Percentiles rank a stretch among this genome's conserved stretches.
These are phyloP conservation scores for Populus trichocarpa DNA, from an alignment of 441 rosid species.

Conservation along the genomic window DNA sequence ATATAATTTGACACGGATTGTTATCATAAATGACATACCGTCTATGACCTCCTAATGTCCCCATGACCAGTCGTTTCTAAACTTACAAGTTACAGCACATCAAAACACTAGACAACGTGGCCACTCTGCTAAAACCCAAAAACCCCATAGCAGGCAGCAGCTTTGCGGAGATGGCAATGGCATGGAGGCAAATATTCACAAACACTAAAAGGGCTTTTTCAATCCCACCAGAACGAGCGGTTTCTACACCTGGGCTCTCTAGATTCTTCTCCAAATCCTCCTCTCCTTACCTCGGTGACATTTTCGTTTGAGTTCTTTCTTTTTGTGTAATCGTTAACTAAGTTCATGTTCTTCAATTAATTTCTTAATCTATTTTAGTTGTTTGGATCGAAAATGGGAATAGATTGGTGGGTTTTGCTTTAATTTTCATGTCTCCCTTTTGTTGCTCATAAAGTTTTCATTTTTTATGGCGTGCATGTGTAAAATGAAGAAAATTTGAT, in stretches of 20 bases:
- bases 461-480: neutral
- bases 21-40: neutral
- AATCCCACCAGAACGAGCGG: neutral
- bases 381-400: neutral
- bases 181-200: slow-evolving; percentile 42
- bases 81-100: no score
- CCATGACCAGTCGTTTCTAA: no score
- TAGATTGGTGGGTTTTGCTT: neutral
- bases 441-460: neutral
- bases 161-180: slow-evolving; percentile 30
- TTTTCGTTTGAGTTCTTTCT: neutral
- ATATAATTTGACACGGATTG: no score
- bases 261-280: slow-evolving; percentile 60
- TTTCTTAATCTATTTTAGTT: neutral
- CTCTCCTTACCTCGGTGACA: slow-evolving; percentile 43
- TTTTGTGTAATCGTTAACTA: neutral
- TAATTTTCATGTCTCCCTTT: neutral
- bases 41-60: neutral
- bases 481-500: neutral
- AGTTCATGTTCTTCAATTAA: neutral
- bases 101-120: neutral
- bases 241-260: slow-evolving; percentile 24
- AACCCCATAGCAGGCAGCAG: neutral
- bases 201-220: slow-evolving; percentile 17
- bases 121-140: neutral